Evolutionary conservation across 129 eudicot genomes (phyloP), one percentile per base, ranked within the genome.

Genomic region (Arctium lappa): DNA sequence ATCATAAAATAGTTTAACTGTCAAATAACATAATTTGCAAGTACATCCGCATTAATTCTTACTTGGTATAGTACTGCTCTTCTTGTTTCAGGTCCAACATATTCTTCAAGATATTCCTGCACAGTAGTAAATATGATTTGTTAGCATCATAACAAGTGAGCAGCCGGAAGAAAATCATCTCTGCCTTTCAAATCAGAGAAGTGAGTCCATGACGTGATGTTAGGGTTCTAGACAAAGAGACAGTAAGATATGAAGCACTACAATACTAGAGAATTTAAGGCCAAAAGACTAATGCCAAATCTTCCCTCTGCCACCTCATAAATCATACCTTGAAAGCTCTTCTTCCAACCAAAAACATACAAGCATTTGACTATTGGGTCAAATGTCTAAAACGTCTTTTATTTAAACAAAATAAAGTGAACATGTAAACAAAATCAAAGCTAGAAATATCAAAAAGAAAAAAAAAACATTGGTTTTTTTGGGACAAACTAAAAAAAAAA

Each of bases 61-160:
- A 95, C 99, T 88, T 87, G 90, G 81, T 91, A 93, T 62, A 95
- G 86, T 36, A 93, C 77, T 66, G 88, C 84, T 89, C 99, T 91
- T 87, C 98, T 85, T 62, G 90, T 89, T 80, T 88, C 79, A 36
- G 27, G 34, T 82, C 92, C 99, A 85, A 96, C 91, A 81, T 15
- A 78, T 88, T 93, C 99, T 77, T 84, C 92, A 74, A 96, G 98
- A 89, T 93, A 93, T 72, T 93, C 99, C 99, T 95, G 91, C 85
- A 87, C 66, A 75, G 74, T 10, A 72, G 60, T 73, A 82, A 4
- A 77, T 63, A 46, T 39, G 40, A 32, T 32, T 13, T 15, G 62
- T 81, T 72, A 56, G 79, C 73, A 46, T 42, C 56, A 66, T 80
- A 39, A 73, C 56, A 79, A 78, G 65, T 37, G 50, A 63, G 13